phyloP scores from a whole-genome alignment of 2,329 filamentous ascomycete genomes.

The Cyphellophora europaea region DNA sequence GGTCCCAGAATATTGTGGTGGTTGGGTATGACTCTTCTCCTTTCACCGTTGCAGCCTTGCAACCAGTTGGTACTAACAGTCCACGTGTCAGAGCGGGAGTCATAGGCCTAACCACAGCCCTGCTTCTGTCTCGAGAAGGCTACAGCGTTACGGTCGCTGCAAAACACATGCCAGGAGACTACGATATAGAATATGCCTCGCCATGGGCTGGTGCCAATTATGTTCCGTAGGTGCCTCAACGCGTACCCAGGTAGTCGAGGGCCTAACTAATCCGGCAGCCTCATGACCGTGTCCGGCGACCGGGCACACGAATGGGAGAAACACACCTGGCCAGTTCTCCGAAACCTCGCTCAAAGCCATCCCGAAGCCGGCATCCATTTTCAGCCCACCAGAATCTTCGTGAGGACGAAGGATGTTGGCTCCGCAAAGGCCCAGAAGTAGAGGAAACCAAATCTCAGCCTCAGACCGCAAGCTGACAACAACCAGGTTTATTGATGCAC shows the following conservation, averaged over 20 bases:
- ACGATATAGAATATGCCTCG: conserved; percentile 72
- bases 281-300: conserved; percentile 18
- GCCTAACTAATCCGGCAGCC: too few relatives aligned
- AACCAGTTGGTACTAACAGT: too few relatives aligned
- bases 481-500: neutral
- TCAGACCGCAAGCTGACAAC: neutral
- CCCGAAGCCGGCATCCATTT: conserved; percentile 69
- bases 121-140: conserved; percentile 42
- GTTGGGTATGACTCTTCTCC: too few relatives aligned
- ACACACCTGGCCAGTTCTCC: conserved; percentile 51
- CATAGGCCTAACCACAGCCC: conserved; percentile 49
- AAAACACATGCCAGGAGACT: conserved; percentile 80
- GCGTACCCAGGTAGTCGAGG: too few relatives aligned
- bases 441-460: neutral
- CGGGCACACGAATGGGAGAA: conserved; percentile 41
- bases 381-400: conserved; percentile 52
- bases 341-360: conserved; percentile 47
- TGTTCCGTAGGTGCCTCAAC: conserved; percentile 2
- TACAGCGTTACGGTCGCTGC: conserved; percentile 60
- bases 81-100: too few relatives aligned
- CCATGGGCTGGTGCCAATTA: conserved; percentile 74
- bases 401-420: conserved; percentile 54
- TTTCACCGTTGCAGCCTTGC: too few relatives aligned
- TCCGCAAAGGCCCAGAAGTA: conserved; percentile 34
- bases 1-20: neutral